Conservation (phyloP, 768 basidiomycete species). For the Tylopilus balloui region DNA sequence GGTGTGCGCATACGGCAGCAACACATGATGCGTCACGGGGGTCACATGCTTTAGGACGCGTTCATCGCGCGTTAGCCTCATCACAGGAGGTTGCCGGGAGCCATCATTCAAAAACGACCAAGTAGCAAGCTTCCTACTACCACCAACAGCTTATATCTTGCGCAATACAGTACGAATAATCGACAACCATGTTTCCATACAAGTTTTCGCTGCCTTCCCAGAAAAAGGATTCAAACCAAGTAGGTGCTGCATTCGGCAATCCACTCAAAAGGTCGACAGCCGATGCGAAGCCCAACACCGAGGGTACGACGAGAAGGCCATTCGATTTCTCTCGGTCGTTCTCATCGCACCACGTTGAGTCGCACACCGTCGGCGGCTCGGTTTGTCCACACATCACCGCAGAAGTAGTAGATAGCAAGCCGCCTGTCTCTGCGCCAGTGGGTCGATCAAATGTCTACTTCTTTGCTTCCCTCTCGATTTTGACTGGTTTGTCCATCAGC, state of each 20-base stretch:
- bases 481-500: slow-evolving; percentile 2
- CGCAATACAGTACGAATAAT: neutral
- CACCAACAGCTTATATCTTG: neutral
- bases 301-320: slow-evolving; percentile 1
- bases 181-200: slow-evolving; percentile 14
- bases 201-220: slow-evolving; percentile 15
- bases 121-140: neutral
- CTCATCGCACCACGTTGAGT: slow-evolving; percentile 12
- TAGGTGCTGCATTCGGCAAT: slow-evolving; percentile 1
- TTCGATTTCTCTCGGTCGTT: slow-evolving; percentile 14
- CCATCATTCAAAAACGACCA: neutral
- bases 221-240: slow-evolving; percentile 7
- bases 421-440: slow-evolving; percentile 4
- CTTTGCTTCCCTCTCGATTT: too few relatives aligned
- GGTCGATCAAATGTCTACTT: neutral
- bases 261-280: slow-evolving; percentile 10
- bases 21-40: slow-evolving; percentile 13
- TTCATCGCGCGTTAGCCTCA: neutral
- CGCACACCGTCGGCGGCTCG: slow-evolving; percentile 7
- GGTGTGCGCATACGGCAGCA: neutral
- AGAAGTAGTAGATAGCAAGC: slow-evolving; percentile 7
- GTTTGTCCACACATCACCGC: slow-evolving; percentile 1
- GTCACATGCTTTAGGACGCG: slow-evolving; percentile 18
- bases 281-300: slow-evolving; percentile 5
- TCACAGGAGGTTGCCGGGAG: neutral